Evolutionary conservation across 495 filamentous ascomycete genomes (phyloP).

Genomic region (Cetradonia linearis): DNA sequence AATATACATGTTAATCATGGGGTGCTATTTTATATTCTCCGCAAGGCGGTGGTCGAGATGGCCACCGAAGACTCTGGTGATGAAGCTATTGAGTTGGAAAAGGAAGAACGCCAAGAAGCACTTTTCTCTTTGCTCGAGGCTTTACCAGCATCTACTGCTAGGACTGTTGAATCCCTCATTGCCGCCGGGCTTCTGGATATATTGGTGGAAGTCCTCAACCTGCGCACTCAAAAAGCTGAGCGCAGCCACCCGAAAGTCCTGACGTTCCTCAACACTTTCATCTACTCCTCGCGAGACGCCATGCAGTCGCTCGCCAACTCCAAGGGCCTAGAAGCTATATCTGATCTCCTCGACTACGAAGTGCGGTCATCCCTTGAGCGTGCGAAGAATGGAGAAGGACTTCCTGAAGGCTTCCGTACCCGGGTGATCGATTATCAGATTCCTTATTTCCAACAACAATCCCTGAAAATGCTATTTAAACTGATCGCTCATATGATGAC

Average conservation of each 20-base stretch:
- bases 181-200: slow-evolving; percentile 80
- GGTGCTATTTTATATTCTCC: slow-evolving; percentile 84
- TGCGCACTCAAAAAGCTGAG: slow-evolving; percentile 73
- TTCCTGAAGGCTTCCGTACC: slow-evolving; percentile 66
- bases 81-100: slow-evolving; percentile 45
- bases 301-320: slow-evolving; percentile 68
- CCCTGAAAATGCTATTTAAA: slow-evolving; percentile 85
- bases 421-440: slow-evolving; percentile 83
- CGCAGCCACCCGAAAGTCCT: slow-evolving; percentile 71
- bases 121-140: slow-evolving; percentile 72
- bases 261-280: slow-evolving; percentile 73
- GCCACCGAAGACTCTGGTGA: slow-evolving; percentile 46
- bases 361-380: slow-evolving; percentile 59
- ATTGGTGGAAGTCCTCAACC: slow-evolving; percentile 77
- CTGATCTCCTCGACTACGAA: slow-evolving; percentile 71
- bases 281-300: slow-evolving; percentile 70
- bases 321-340: slow-evolving; percentile 75
- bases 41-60: slow-evolving; percentile 79
- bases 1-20: slow-evolving; percentile 94
- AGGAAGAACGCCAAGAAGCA: slow-evolving; percentile 81
- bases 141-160: slow-evolving; percentile 58
- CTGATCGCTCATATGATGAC: slow-evolving; percentile 94
- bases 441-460: slow-evolving; percentile 83
- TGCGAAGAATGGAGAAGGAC: slow-evolving; percentile 57
- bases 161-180: slow-evolving; percentile 64